phyloP scores from a whole-genome alignment of 169 alveolate species.

The Theileria orientalis region DNA sequence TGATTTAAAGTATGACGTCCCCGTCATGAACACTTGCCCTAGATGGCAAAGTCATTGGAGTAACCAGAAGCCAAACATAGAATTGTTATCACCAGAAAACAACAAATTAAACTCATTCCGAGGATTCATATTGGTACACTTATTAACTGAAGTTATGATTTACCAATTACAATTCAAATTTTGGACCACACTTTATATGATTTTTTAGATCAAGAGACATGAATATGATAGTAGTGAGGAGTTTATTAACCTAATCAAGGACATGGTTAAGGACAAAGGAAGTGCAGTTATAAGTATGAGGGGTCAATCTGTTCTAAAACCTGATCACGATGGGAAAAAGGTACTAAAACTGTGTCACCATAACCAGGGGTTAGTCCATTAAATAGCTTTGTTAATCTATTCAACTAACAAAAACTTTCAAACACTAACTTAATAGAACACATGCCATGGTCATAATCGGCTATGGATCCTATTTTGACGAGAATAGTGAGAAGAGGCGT shows the following conservation, averaged over 20 bases:
- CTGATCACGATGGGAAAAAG: constrained; percentile 61
- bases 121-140: constrained; percentile 10
- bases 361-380: constrained; percentile 17
- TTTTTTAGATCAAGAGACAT: constrained; percentile 1
- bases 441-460: constrained; percentile 64
- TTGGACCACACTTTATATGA: not conserved
- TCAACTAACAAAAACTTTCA: too few species aligned
- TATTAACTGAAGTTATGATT: not conserved
- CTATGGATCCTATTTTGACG: constrained; percentile 49
- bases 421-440: not conserved
- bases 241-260: constrained; percentile 42
- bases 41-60: constrained; percentile 7
- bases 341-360: constrained; percentile 56
- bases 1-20: constrained; percentile 1
- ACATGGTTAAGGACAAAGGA: constrained; percentile 55
- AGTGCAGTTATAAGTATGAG: constrained; percentile 52
- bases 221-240: constrained; percentile 11
- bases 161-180: not conserved
- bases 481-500: constrained; percentile 42
- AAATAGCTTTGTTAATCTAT: not conserved
- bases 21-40: constrained; percentile 7
- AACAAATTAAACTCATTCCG: constrained; percentile 7
- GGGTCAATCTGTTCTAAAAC: constrained; percentile 31
- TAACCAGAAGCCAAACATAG: constrained; percentile 16
- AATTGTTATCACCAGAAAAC: not conserved